Evolutionary conservation across 768 basidiomycete genomes (phyloP), one percentile per base, ranked within the genome.

Genomic region (Mycena filopes): DNA sequence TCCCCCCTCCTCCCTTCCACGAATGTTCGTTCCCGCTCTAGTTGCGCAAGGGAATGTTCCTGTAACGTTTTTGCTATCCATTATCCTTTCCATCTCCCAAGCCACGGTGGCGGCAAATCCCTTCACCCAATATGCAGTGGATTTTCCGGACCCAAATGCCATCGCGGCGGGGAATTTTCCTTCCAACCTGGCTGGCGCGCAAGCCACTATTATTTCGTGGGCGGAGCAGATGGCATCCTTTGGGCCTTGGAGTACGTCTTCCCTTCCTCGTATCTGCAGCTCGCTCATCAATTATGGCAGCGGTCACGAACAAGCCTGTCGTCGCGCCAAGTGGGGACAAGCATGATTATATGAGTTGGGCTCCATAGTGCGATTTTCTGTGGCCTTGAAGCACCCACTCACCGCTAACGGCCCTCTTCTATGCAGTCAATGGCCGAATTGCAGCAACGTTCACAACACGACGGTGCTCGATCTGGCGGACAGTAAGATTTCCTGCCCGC

Each of bases 281-380:
- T 12, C 26, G 33, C 60, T 61, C 9, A 49, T 23, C n/a, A 42
- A 23, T 57, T 38, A 9, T 38, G 55, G 28, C 63, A 87, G 87
- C 77, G 55, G 87, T 88, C 20, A 84, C 78, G 45, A 77, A 74
- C 69, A 87, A 87, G 71, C 72, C 79, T 16, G 78, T 83, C 40
- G 73, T 76, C 12, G 80, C 88, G 5, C 86, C 86, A 2, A 82
- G 83, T n/a, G 84, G 85, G 0, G 79, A 87, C 69, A 80, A 79
- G 36, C 86, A 87, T 64, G 88, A 89, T 71, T 90, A 88, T 71
- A 81, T 89, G 83, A 89, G 87, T 71, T 89, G 86, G 86, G 86
- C 88, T 12, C 89, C 89, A 41, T 91, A 90, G 89, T 90, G n/a
- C n/a, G n/a, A 20, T 36, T 9, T 40, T 33, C 31, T 33, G 12